These are phyloP conservation scores for Botryotinia narcissicola DNA, from an alignment of 2,329 filamentous ascomycete genomes.

Conservation along the genomic window DNA sequence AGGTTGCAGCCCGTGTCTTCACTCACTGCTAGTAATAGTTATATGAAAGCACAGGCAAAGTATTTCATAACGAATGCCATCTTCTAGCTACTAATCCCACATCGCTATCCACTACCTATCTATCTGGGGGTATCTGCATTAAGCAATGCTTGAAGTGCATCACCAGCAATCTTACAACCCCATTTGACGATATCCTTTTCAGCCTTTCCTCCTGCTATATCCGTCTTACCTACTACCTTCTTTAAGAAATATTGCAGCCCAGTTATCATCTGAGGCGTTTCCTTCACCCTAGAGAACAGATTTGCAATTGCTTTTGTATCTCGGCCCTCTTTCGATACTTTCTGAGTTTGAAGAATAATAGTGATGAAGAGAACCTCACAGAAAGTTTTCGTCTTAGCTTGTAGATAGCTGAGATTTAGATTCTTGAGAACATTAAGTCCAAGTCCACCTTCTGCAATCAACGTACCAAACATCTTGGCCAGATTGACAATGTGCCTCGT, in stretches of 20 bases:
- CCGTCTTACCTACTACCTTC: conserved; percentile 68
- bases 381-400: conserved; percentile 73
- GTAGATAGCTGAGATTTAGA: conserved; percentile 75
- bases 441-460: conserved; percentile 60
- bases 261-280: conserved; percentile 65
- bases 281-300: conserved; percentile 63
- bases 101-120: background rate
- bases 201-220: conserved; percentile 50
- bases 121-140: conserved; percentile 14
- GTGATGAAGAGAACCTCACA: conserved; percentile 78
- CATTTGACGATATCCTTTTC: conserved; percentile 49
- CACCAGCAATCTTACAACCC: conserved; percentile 46
- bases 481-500: conserved; percentile 64
- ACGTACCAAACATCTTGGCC: conserved; percentile 62
- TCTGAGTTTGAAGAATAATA: conserved; percentile 65
- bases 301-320: conserved; percentile 60
- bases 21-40: background rate
- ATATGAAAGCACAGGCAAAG: background rate
- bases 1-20: background rate
- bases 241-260: conserved; percentile 78
- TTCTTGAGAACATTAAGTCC: conserved; percentile 62
- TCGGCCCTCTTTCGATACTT: conserved; percentile 45
- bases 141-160: conserved; percentile 33
- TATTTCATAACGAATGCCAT: background rate
- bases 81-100: background rate